A percentile compares a stretch with the other conserved stretches of the same genome.
Conservation (phyloP, 83 land plant genomes). For the Isoetes engelmannii region DNA sequence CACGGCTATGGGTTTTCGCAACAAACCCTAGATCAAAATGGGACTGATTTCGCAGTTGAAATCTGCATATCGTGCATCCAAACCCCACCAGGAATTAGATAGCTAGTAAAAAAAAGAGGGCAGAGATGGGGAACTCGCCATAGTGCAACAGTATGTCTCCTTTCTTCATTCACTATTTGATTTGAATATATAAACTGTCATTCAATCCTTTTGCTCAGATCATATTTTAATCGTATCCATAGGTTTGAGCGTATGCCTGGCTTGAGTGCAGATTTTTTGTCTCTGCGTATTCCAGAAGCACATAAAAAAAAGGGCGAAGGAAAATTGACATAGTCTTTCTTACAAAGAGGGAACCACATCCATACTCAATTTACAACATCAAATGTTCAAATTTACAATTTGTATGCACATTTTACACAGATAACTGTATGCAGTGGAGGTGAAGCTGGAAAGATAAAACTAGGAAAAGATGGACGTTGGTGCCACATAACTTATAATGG, state of each 20-base stretch:
- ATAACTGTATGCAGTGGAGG: constrained; percentile 29
- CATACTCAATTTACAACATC: not conserved
- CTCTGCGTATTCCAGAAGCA: constrained; percentile 32
- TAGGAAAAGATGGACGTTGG: constrained; percentile 25
- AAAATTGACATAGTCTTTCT: constrained; percentile 33
- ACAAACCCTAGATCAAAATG: too few species aligned
- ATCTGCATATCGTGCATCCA: too few species aligned
- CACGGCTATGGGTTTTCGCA: too few species aligned
- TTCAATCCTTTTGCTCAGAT: not conserved
- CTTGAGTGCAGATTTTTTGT: constrained; percentile 20
- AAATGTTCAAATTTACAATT: not conserved
- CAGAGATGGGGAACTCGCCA: too few species aligned
- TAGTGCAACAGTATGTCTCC: too few species aligned
- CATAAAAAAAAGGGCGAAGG: constrained; percentile 22
- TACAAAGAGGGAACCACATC: constrained; percentile 14
- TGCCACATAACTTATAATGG: constrained; percentile 24
- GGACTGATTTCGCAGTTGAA: too few species aligned
- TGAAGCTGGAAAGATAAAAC: constrained; percentile 24
- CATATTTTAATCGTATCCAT: not conserved
- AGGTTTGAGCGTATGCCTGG: constrained; percentile 34
- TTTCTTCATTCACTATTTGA: too few species aligned
- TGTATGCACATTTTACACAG: constrained; percentile 5
- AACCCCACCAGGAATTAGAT: too few species aligned
- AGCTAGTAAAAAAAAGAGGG: too few species aligned
- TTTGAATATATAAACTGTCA: too few species aligned